phyloP scores from a whole-genome alignment of 148 eudicot species.

The Cornus florida region DNA sequence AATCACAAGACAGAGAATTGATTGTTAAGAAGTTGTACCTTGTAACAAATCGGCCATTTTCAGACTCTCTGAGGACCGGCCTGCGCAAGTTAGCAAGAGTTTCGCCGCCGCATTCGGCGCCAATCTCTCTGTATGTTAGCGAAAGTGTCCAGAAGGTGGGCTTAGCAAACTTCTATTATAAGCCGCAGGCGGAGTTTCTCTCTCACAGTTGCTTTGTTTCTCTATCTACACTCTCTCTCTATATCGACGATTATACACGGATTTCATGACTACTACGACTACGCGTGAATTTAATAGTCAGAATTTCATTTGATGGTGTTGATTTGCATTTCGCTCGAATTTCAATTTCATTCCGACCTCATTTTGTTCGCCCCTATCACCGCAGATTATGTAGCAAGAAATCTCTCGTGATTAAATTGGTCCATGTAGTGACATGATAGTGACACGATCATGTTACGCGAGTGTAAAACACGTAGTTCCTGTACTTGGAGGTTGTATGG shows the following conservation, averaged over 20 bases:
- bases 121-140: neutral
- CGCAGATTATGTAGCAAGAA: conserved; percentile 46
- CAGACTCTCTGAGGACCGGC: conserved; percentile 4
- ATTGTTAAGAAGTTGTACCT: conserved; percentile 16
- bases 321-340: conserved; percentile 55
- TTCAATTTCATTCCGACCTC: conserved; percentile 95
- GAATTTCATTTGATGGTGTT: conserved; percentile 25
- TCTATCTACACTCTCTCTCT: neutral
- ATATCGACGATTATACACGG: conserved; percentile 34
- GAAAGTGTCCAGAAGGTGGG: neutral
- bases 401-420: conserved; percentile 3
- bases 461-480: neutral
- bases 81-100: conserved; percentile 15
- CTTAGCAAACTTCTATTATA: neutral
- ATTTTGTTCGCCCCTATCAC: conserved; percentile 54
- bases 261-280: conserved; percentile 43
- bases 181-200: neutral
- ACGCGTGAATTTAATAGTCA: conserved; percentile 66
- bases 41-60: conserved; percentile 14
- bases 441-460: neutral
- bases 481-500: too few species aligned
- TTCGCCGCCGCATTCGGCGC: conserved; percentile 26
- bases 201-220: neutral
- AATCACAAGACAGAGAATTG: neutral
- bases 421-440: neutral